Evolutionary conservation across 2,329 filamentous ascomycete genomes (phyloP).

Genomic region (Cladosporium austrohemisphaericum): DNA sequence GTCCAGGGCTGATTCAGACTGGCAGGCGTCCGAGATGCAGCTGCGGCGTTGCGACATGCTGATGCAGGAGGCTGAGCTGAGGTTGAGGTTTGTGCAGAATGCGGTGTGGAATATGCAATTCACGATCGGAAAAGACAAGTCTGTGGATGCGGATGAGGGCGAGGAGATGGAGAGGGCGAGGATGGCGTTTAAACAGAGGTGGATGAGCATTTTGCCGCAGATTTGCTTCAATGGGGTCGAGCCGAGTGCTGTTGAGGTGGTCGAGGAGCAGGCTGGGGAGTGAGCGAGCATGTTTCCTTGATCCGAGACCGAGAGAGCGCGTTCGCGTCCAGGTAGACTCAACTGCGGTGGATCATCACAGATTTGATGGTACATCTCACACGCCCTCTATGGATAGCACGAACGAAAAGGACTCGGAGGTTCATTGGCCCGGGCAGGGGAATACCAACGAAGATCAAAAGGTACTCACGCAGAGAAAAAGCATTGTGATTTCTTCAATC

Average conservation of each 20-base stretch:
- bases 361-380: no score
- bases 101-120: conserved; percentile 7
- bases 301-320: no score
- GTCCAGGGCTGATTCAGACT: background rate
- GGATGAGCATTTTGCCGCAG: conserved; percentile 3
- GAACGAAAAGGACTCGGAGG: no score
- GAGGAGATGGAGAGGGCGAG: background rate
- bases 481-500: no score
- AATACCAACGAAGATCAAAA: no score
- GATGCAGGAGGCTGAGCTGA: conserved; percentile 5
- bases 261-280: background rate
- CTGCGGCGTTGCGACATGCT: conserved; percentile 1
- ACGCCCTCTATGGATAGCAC: no score
- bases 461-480: no score
- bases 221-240: background rate
- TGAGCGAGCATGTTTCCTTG: background rate
- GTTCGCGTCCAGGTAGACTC: no score
- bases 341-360: no score
- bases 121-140: background rate
- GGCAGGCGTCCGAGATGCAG: background rate
- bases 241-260: background rate
- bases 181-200: background rate
- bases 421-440: no score
- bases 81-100: conserved; percentile 6
- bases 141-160: background rate